Evolutionary conservation across 352 stramenopile species (phyloP).

Genomic region (Globisporangium radiosum): DNA sequence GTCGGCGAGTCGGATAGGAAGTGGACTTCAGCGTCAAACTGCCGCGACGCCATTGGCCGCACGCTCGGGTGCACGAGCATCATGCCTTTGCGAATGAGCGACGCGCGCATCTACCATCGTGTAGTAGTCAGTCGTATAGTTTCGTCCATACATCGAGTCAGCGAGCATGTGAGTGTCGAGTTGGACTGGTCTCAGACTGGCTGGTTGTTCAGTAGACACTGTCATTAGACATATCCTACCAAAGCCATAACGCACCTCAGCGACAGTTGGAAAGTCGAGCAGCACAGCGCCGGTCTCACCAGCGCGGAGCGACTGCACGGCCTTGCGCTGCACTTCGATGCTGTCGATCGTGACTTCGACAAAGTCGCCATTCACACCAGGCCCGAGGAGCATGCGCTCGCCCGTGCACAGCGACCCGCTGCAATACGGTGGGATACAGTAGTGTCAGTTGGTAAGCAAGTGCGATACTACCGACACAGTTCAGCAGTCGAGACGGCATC

Average conservation of each 20-base stretch:
- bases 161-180: no score
- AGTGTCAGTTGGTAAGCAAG: neutral
- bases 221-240: no score
- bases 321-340: constrained; percentile 76
- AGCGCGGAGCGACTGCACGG: constrained; percentile 42
- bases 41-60: constrained; percentile 8
- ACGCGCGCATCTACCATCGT: constrained; percentile 8
- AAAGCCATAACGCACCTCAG: constrained; percentile 7
- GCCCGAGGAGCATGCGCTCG: constrained; percentile 63
- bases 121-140: neutral
- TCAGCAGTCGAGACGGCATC: neutral
- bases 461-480: neutral
- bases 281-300: constrained; percentile 68
- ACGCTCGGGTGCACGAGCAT: constrained; percentile 13
- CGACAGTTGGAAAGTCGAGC: constrained; percentile 29
- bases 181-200: no score
- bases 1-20: constrained; percentile 27
- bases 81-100: constrained; percentile 34
- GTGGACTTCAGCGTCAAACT: constrained; percentile 14
- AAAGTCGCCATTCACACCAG: constrained; percentile 50
- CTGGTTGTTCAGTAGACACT: no score
- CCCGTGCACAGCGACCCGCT: constrained; percentile 58
- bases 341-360: constrained; percentile 59
- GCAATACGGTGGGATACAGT: neutral
- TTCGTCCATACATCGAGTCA: no score